A percentile compares a stretch with the other conserved stretches of the same genome.
Evolutionary conservation across 257 asterid species (phyloP).

Genomic region (Solanum ahanhuiri): DNA sequence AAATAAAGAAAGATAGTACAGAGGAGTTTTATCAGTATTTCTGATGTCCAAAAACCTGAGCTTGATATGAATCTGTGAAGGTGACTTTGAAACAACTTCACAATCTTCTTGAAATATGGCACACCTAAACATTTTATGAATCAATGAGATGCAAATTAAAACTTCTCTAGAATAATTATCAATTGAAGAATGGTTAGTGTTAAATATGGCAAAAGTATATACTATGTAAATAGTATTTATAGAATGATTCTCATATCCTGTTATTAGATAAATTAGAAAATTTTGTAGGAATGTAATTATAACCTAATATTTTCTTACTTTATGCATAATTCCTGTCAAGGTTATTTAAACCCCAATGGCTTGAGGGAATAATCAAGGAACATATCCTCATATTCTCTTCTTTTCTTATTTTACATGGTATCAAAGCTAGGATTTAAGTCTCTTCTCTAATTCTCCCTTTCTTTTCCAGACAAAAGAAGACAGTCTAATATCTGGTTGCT

Average conservation of each 20-base stretch:
- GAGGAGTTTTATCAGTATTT: not conserved
- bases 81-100: slow-evolving; percentile 50
- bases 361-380: not conserved
- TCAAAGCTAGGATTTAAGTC: not conserved
- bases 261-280: not conserved
- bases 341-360: not conserved
- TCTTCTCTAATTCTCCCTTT: not conserved
- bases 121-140: slow-evolving; percentile 44
- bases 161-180: not conserved
- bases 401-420: not conserved
- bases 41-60: slow-evolving; percentile 53
- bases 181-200: not conserved
- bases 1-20: not conserved
- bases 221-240: not conserved
- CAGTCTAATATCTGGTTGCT: not conserved
- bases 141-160: slow-evolving; percentile 1
- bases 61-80: slow-evolving; percentile 62
- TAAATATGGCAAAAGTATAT: not conserved
- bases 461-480: not conserved
- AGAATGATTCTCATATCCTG: not conserved
- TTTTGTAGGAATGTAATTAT: not conserved
- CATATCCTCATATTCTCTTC: not conserved
- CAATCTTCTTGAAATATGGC: slow-evolving; percentile 96
- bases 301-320: not conserved
- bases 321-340: not conserved